Percentiles rank a stretch among this genome's conserved stretches.
These are phyloP conservation scores for Lasiodiplodia sp. DNA, from an alignment of 2,329 filamentous ascomycete species.

Conservation along the genomic window DNA sequence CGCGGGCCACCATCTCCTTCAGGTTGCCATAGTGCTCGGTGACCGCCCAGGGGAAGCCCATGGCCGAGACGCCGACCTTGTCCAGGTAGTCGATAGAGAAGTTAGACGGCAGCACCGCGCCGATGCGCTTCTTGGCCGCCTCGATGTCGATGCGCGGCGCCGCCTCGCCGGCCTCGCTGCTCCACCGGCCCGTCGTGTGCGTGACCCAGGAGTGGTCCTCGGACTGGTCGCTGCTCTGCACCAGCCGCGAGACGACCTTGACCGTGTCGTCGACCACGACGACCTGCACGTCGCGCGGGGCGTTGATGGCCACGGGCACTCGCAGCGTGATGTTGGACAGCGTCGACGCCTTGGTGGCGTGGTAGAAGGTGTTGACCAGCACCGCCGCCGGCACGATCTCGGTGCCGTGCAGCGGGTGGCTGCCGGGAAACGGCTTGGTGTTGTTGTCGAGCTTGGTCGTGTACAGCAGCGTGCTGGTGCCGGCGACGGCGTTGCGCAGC, in stretches of 20 bases:
- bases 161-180: slow-evolving; percentile 1
- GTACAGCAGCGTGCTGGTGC: slow-evolving; percentile 35
- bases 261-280: slow-evolving; percentile 42
- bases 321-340: slow-evolving; percentile 46
- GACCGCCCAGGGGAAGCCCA: slow-evolving; percentile 54
- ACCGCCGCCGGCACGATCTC: slow-evolving; percentile 55
- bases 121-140: slow-evolving; percentile 39
- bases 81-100: slow-evolving; percentile 51
- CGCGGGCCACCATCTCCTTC: slow-evolving; percentile 51
- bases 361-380: slow-evolving; percentile 51
- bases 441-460: slow-evolving; percentile 47
- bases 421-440: slow-evolving; percentile 52
- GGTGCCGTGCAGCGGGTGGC: slow-evolving; percentile 51
- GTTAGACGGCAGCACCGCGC: slow-evolving; percentile 36
- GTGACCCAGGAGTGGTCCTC: slow-evolving; percentile 43
- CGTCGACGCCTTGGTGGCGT: slow-evolving; percentile 40
- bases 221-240: slow-evolving; percentile 4
- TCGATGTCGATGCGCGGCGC: slow-evolving; percentile 36
- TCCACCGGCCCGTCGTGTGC: slow-evolving; percentile 39
- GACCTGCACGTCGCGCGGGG: slow-evolving; percentile 49
- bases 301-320: slow-evolving; percentile 47
- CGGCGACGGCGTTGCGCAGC: slow-evolving; percentile 38
- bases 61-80: slow-evolving; percentile 50
- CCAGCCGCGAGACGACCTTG: slow-evolving; percentile 46
- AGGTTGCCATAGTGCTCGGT: slow-evolving; percentile 48